Conservation (phyloP, 805 yeast genomes). For the Candida lessepsii region DNA sequence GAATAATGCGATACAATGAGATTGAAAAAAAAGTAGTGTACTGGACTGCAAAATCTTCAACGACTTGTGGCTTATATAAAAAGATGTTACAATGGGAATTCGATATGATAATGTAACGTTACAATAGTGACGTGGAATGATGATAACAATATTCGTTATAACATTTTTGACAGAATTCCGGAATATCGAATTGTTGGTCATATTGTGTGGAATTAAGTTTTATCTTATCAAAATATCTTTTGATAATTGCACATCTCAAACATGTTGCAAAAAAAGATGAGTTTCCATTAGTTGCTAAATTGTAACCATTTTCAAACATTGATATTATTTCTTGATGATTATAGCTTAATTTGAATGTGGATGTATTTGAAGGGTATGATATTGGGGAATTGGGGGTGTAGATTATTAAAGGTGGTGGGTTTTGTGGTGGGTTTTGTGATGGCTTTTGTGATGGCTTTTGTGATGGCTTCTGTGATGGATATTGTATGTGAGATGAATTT, state of each 20-base stretch:
- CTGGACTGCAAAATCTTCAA: background rate
- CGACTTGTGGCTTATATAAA: too few relatives aligned
- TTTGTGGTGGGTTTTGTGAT: too few relatives aligned
- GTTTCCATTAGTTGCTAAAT: slow-evolving; percentile 47
- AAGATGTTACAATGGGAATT: too few relatives aligned
- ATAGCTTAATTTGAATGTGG: slow-evolving; percentile 59
- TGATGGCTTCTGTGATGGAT: too few relatives aligned
- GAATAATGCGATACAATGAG: too few relatives aligned
- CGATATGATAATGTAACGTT: too few relatives aligned
- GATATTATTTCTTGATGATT: slow-evolving; percentile 38
- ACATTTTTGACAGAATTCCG: slow-evolving; percentile 16
- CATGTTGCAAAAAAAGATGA: slow-evolving; percentile 47
- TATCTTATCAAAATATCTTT: slow-evolving; percentile 47
- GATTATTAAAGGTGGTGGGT: slow-evolving; percentile 52
- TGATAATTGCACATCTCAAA: slow-evolving; percentile 56
- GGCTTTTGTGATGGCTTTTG: too few relatives aligned
- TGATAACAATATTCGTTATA: slow-evolving; percentile 15
- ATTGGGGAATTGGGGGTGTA: slow-evolving; percentile 48
- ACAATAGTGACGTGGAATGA: too few relatives aligned
- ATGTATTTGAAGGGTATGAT: slow-evolving; percentile 48
- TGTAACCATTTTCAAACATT: slow-evolving; percentile 53
- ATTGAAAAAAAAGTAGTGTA: background rate
- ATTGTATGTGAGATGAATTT: too few relatives aligned
- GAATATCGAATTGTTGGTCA: slow-evolving; percentile 6
- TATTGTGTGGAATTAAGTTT: slow-evolving; percentile 7